Evolutionary conservation across 192 early-diverging fungal species (phyloP).

Genomic region (Coemansia sp.): DNA sequence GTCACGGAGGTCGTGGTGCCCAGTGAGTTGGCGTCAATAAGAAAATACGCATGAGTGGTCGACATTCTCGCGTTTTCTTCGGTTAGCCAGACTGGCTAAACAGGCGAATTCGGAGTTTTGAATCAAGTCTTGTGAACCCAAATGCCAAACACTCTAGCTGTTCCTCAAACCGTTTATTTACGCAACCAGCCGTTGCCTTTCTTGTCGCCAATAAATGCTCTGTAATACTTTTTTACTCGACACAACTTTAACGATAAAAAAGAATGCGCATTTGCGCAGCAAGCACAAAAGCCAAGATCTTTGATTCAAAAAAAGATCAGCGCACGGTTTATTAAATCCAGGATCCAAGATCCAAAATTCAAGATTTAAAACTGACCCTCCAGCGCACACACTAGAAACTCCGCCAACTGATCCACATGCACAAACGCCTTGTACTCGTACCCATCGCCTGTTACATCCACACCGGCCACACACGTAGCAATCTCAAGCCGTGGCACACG

Average conservation of each 20-base stretch:
- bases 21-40: conserved; percentile 33
- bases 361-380: not conserved
- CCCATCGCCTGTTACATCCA: not conserved
- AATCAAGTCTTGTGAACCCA: not conserved
- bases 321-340: too few species aligned
- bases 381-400: conserved; percentile 24
- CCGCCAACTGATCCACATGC: conserved; percentile 12
- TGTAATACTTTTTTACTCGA: too few species aligned
- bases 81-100: not conserved
- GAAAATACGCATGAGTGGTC: conserved; percentile 48
- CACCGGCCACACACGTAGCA: conserved; percentile 4
- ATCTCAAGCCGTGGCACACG: conserved; percentile 27
- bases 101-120: not conserved
- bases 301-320: too few species aligned
- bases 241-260: too few species aligned
- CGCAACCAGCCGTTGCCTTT: too few species aligned
- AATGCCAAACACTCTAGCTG: too few species aligned
- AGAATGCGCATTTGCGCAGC: too few species aligned
- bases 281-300: too few species aligned
- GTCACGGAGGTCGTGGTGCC: not conserved
- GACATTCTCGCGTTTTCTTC: conserved; percentile 10
- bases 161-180: too few species aligned
- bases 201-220: too few species aligned
- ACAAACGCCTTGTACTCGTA: conserved; percentile 28
- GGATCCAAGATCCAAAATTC: too few species aligned